A percentile compares a stretch with the other conserved stretches of the same genome.
These are phyloP conservation scores for Nakaseomyces kungkrabaensis DNA, from an alignment of 1,139 yeast species.

Conservation along the genomic window DNA sequence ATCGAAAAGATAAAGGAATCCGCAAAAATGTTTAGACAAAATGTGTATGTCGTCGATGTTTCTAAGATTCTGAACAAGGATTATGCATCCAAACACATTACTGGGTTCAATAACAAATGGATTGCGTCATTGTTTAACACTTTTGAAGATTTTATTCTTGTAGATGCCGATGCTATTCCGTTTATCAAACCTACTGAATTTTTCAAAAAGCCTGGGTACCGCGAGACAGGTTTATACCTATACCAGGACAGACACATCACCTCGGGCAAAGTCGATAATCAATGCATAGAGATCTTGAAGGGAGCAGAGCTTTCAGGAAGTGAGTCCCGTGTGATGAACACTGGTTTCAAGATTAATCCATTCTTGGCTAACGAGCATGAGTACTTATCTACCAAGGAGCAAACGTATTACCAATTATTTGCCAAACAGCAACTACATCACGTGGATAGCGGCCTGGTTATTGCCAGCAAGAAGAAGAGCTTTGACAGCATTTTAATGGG, in stretches of 20 bases:
- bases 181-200: constrained; percentile 21
- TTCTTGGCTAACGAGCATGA: constrained; percentile 9
- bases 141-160: constrained; percentile 38
- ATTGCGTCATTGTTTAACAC: constrained; percentile 41
- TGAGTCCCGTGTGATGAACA: constrained; percentile 32
- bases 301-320: constrained; percentile 35
- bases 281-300: constrained; percentile 31
- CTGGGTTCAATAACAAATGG: constrained; percentile 37
- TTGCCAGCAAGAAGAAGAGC: constrained; percentile 36
- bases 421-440: constrained; percentile 34
- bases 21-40: not conserved
- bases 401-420: constrained; percentile 24
- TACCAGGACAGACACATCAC: constrained; percentile 37
- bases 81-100: constrained; percentile 2
- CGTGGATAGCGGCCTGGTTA: constrained; percentile 49
- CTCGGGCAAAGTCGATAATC: constrained; percentile 30
- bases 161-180: constrained; percentile 49
- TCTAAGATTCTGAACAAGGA: not conserved
- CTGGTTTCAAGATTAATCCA: constrained; percentile 27
- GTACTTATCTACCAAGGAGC: constrained; percentile 5
- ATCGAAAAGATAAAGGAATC: not conserved
- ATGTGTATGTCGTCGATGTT: not conserved
- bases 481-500: constrained; percentile 36
- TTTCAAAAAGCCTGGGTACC: constrained; percentile 28
- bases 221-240: constrained; percentile 35